Conservation (phyloP, 2,329 filamentous ascomycete species). For the Neonectria ditissima region DNA sequence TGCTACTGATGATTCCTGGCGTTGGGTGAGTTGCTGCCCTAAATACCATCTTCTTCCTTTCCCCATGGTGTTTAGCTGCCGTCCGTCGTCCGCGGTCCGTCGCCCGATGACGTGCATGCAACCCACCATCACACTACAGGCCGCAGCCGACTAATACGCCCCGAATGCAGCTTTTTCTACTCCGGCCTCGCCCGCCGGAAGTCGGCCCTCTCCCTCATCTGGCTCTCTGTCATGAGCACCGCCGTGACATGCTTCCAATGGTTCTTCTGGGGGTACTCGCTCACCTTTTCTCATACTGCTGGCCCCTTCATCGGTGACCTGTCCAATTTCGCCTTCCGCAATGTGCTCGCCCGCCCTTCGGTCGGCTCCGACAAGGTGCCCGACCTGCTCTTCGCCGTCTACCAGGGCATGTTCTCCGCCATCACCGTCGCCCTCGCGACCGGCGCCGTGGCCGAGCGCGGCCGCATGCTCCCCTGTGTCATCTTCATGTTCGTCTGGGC, state of each 20-base stretch:
- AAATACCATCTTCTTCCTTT: conserved; percentile 6
- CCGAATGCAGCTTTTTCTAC: conserved; percentile 79
- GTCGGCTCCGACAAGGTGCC: conserved; percentile 80
- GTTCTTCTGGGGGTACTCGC: conserved; percentile 93
- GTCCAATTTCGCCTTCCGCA: conserved; percentile 81
- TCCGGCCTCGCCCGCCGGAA: conserved; percentile 90
- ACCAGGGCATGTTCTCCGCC: conserved; percentile 89
- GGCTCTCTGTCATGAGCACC: conserved; percentile 88
- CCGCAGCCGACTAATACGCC: conserved; percentile 23
- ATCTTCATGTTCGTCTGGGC: conserved; percentile 96
- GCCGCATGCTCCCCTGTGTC: conserved; percentile 87
- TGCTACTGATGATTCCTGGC: conserved; percentile 92
- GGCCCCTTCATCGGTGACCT: conserved; percentile 83
- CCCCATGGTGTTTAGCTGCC: conserved; percentile 6
- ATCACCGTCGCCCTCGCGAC: conserved; percentile 89
- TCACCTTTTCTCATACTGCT: conserved; percentile 83
- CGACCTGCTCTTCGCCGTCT: conserved; percentile 86
- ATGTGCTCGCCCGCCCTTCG: conserved; percentile 80
- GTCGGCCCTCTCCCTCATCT: conserved; percentile 89
- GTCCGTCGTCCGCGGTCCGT: neutral
- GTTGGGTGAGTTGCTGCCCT: conserved; percentile 69
- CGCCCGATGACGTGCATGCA: conserved; percentile 5
- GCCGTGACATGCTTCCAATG: conserved; percentile 90
- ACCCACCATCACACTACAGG: neutral
- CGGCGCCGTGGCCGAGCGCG: conserved; percentile 87